Evolutionary conservation across 306 rosid species (phyloP).

Genomic region (Oxytropis ochrocephala): DNA sequence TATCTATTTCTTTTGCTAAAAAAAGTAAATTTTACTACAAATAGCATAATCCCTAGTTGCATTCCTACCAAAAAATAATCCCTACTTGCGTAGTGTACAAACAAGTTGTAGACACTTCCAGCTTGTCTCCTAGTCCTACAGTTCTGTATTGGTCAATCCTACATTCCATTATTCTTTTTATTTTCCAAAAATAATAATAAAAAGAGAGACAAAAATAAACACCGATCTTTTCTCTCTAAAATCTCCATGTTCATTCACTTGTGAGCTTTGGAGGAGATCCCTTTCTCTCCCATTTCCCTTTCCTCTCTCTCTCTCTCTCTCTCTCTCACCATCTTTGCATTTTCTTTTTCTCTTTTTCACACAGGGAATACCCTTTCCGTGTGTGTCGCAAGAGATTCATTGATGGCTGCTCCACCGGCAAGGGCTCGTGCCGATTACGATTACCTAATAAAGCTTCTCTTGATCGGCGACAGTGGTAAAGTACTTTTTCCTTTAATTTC

Average conservation of each 20-base stretch:
- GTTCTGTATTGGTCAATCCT: background rate
- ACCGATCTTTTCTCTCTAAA: conserved; percentile 32
- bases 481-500: background rate
- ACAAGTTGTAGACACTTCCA: conserved; percentile 22
- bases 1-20: too few species aligned
- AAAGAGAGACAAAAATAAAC: background rate
- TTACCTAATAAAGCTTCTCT: conserved; percentile 84
- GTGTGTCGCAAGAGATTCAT: conserved; percentile 16
- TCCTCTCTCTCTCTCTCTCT: background rate
- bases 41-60: too few species aligned
- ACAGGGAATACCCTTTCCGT: conserved; percentile 17
- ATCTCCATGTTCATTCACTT: conserved; percentile 24
- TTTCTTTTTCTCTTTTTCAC: conserved; percentile 15
- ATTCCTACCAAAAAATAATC: too few species aligned
- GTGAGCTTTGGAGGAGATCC: conserved; percentile 36
- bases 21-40: too few species aligned
- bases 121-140: conserved; percentile 8
- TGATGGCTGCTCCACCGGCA: conserved; percentile 98
- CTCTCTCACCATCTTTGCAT: background rate
- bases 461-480: conserved; percentile 96
- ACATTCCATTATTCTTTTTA: background rate
- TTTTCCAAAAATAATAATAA: background rate
- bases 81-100: background rate
- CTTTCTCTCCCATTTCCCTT: conserved; percentile 1
- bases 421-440: conserved; percentile 99